Evolutionary conservation across 768 basidiomycete species (phyloP), one percentile per base, ranked within the genome.

Genomic region (Strobilomyces confusus): DNA sequence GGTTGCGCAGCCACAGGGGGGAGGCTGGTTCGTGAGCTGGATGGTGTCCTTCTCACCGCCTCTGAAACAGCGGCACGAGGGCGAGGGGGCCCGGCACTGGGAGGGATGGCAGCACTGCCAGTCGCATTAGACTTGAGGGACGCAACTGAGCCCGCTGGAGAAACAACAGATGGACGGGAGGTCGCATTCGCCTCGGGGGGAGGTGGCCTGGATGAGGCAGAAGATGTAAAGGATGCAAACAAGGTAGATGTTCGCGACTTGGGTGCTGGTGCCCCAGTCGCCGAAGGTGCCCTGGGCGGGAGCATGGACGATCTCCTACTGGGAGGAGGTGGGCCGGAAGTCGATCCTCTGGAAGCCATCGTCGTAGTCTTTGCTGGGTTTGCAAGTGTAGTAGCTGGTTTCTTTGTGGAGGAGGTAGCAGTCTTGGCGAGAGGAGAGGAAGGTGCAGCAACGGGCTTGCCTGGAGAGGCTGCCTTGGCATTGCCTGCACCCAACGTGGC

Each of bases 31-130:
- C 76, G 73, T 22, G 79, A 71, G 23, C 71, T 68, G 23, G 73
- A 58, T 33, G 71, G 69, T 8, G 80, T 66, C 60, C 80, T 80
- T 70, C 76, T 84, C 33, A 80, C 77, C 25, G 79, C 80, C 23
- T 87, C 88, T 15, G 87, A 82, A 37, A 89, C 76, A 15, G 82
- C 77, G 22, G 86, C 82, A 58, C 86, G 83, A 52, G 89, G 84
- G 19, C 83, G 80, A 44, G 75, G 58, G 22, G 60, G n/a, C n/a
- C n/a, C 55, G n/a, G 72, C 50, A 29, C 58, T 6, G 12, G 49
- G 11, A 9, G 75, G 52, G 17, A 59, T 49, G 19, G 69, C 38
- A 44, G 63, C 65, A 37, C 60, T 62, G 1, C 54, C 48, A 5
- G 74, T 61, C 19, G 72, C 65, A 38, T 58, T 66, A 26, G 80